Base-by-base conservation (phyloP, 2,329 filamentous ascomycete genomes). In the Fusarium nygamai region DNA sequence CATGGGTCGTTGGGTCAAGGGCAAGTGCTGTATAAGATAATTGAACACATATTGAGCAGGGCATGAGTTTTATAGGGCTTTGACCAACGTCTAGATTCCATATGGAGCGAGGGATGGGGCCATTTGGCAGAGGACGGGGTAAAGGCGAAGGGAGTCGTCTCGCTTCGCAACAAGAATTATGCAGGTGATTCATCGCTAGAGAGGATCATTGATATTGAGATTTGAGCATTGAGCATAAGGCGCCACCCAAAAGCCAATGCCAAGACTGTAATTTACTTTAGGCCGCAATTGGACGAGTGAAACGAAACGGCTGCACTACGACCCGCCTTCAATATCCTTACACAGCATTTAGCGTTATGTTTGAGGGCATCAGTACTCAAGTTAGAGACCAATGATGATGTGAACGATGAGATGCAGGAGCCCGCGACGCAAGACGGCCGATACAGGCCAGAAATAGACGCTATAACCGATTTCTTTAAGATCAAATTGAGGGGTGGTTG, bases 241-340 rank as follows among this genome's bases (percentile, higher is more conserved):
- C 54, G 68, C 69, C 72, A 59, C 62, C 63, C 39, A 54, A 62
- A 64, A 61, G 65, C 36, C 50, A 67, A 47, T 51, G 57, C 74
- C 64, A 71, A 74, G 67, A 60, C 44, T 29, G 72, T 50, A 78
- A 78, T 78, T 75, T 78, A 67, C 65, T 69, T 64, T 76, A 71
- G 60, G 50, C 76, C 71, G 19, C 34, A 75, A 76, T 53, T 56
- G 68, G 71, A 65, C 54, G 64, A 64, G 64, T 72, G 74, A 78
- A 78, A 78, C 76, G 64, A 78, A 78, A 77, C 75, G 75, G 74
- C 56, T 67, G 68, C 71, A 69, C 61, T 69, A 57, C 51, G 58
- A 69, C 64, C 60, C 68, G 69, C 69, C 67, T 58, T 61, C 65
- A 57, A 57, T 51, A 58, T 71, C 65, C 61, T 54, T 62, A 38